These are phyloP conservation scores for Oryza longistaminata DNA, from an alignment of 176 grass and related monocot genomes.

Conservation along the genomic window DNA sequence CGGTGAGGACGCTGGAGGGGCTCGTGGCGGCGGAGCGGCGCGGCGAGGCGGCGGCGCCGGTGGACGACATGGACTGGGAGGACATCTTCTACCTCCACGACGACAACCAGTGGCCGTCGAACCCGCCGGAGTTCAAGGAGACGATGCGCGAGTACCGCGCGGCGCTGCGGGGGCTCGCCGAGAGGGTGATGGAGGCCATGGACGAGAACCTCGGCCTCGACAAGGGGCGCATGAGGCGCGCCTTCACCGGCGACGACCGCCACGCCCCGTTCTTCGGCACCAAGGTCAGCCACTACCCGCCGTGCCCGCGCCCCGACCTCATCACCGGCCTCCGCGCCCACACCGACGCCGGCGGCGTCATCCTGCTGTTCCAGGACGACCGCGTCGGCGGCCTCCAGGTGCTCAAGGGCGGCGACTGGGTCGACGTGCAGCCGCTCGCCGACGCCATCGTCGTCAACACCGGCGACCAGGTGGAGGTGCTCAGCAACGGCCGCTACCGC, in stretches of 20 bases:
- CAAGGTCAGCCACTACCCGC: slow-evolving; percentile 84
- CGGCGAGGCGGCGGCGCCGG: slow-evolving; percentile 27
- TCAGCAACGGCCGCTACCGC: slow-evolving; percentile 61
- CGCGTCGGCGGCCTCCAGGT: slow-evolving; percentile 59
- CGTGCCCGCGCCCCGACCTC: slow-evolving; percentile 68
- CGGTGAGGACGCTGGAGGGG: slow-evolving; percentile 29
- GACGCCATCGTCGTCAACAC: slow-evolving; percentile 69
- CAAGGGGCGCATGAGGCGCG: slow-evolving; percentile 34
- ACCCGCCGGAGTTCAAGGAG: slow-evolving; percentile 56
- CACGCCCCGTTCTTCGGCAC: slow-evolving; percentile 56
- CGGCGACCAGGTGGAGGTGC: slow-evolving; percentile 75
- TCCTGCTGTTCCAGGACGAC: slow-evolving; percentile 76
- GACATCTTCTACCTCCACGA: slow-evolving; percentile 65
- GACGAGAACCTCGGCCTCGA: slow-evolving; percentile 59
- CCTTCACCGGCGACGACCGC: slow-evolving; percentile 42
- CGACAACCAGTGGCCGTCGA: slow-evolving; percentile 48
- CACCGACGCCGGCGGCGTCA: slow-evolving; percentile 69
- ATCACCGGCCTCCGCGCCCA: slow-evolving; percentile 64
- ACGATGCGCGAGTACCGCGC: slow-evolving; percentile 66
- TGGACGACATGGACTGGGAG: slow-evolving; percentile 68
- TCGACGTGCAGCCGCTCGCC: slow-evolving; percentile 58
- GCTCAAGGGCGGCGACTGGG: slow-evolving; percentile 60
- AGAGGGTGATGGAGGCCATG: slow-evolving; percentile 57
- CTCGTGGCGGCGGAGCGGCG: slow-evolving; percentile 19
- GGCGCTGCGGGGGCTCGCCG: slow-evolving; percentile 38